phyloP scores from a whole-genome alignment of 805 yeast species.

The Candida ipomoeae region DNA sequence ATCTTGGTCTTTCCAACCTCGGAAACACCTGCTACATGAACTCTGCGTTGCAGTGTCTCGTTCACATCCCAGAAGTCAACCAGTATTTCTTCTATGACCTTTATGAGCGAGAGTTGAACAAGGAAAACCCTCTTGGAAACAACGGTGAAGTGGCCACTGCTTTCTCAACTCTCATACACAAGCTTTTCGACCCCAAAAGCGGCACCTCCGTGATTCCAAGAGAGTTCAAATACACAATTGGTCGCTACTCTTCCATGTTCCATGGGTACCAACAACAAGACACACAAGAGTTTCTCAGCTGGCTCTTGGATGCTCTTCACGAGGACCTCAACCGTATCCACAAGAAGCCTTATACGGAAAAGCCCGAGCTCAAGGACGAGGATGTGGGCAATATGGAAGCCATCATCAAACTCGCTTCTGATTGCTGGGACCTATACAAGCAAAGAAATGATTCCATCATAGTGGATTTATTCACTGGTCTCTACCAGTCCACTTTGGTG shows the following conservation, averaged over 20 bases:
- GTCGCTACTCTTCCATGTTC: constrained; percentile 73
- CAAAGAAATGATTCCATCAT: constrained; percentile 80
- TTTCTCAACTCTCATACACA: constrained; percentile 65
- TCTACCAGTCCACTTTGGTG: constrained; percentile 82
- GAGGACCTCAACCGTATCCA: constrained; percentile 85
- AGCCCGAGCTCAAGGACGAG: constrained; percentile 73
- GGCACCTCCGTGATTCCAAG: constrained; percentile 50
- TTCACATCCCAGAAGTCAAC: constrained; percentile 79
- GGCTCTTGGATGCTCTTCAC: constrained; percentile 81
- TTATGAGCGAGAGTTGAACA: constrained; percentile 64
- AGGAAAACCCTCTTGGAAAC: constrained; percentile 79
- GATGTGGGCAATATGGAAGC: constrained; percentile 50
- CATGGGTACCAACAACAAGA: constrained; percentile 86
- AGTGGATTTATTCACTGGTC: constrained; percentile 81
- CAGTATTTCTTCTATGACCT: constrained; percentile 65
- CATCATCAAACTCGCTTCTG: constrained; percentile 59
- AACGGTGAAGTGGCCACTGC: constrained; percentile 75
- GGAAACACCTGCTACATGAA: constrained; percentile 96
- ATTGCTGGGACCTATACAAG: constrained; percentile 78
- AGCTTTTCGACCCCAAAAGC: constrained; percentile 41
- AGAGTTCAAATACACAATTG: constrained; percentile 73
- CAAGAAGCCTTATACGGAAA: constrained; percentile 81
- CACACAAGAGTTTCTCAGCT: constrained; percentile 88
- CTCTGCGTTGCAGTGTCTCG: constrained; percentile 85
- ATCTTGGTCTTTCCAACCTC: constrained; percentile 60